These are phyloP conservation scores for Hypocreales sp. DNA, from an alignment of 2,329 filamentous ascomycete species.

Conservation along the genomic window DNA sequence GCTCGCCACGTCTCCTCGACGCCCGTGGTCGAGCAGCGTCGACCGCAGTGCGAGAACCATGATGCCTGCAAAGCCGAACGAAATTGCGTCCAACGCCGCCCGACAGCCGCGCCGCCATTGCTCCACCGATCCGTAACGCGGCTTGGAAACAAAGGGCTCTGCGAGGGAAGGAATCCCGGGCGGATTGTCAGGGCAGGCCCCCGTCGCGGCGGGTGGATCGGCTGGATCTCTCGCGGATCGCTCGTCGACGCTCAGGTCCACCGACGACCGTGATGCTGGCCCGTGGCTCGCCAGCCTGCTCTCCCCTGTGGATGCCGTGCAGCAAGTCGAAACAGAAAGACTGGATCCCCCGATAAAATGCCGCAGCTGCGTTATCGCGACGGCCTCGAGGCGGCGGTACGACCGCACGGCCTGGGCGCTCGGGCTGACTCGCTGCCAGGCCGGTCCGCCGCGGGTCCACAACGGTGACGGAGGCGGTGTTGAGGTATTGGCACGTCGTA, in stretches of 20 bases:
- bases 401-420: slow-evolving; percentile 2
- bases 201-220: slow-evolving; percentile 2
- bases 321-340: slow-evolving; percentile 11
- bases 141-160: too few relatives aligned
- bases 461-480: slow-evolving; percentile 9
- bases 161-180: too few relatives aligned
- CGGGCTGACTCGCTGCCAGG: slow-evolving; percentile 3
- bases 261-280: slow-evolving; percentile 4
- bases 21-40: too few relatives aligned
- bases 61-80: too few relatives aligned
- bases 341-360: slow-evolving; percentile 14
- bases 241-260: slow-evolving; percentile 2
- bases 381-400: slow-evolving; percentile 3
- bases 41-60: too few relatives aligned
- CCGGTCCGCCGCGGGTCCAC: slow-evolving; percentile 5
- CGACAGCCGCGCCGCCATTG: too few relatives aligned
- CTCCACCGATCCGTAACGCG: too few relatives aligned
- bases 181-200: background rate
- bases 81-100: too few relatives aligned
- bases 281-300: too few relatives aligned
- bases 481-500: too few relatives aligned
- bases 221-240: slow-evolving; percentile 5
- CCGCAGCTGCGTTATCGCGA: slow-evolving; percentile 13
- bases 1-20: too few relatives aligned
- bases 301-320: too few relatives aligned